Base-by-base conservation (phyloP, 352 stramenopile species). In the Globisporangium rhizosaccharum region DNA sequence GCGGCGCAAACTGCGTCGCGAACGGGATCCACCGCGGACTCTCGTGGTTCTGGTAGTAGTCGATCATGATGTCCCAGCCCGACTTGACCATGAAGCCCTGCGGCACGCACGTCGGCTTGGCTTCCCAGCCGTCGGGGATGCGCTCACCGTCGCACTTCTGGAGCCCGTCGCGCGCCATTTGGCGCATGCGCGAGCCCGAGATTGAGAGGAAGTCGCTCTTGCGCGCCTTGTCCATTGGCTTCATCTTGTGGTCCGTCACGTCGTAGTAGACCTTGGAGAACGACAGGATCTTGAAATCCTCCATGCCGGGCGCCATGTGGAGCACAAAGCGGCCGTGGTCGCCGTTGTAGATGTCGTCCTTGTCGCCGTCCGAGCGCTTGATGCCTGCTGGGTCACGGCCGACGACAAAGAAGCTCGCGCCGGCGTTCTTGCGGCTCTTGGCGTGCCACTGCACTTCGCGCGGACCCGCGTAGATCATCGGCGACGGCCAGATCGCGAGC, bases 231-330 rank as follows among this genome's bases (percentile, higher is more conserved):
- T 98, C 96, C 44, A 96, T 95, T 10, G 96, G 85, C 71, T 98
- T 99, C 97, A 99, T 99, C 59, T 96, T 92, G 76, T 99, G 97
- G 63, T 98, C 96, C 36, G 85, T 93, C 58, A 97, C 90, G 70
- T 99, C 97, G 70, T 99, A 99, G 75, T 97, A 98, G 33, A 99
- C 94, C 72, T 98, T 98, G 26, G 92, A 83, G 75, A 98, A 98
- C 57, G 87, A 97, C 57, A 97, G 42, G 68, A 99, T 98, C 63
- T 97, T 92, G 50, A 98, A 97, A 25, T 90, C 82, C 53, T 96
- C 84, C 76, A 99, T 95, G 17, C 96, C 96, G 5, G 97, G 97
- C 47, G 93, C 97, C 78, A 98, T 97, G 68, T 97, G 93, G 30
- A 99, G 76, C 51, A 99, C 94, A 64, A 97, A 99, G 25, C 97